These are phyloP conservation scores for Ustilago cynodontis DNA, from an alignment of 1,284 basidiomycete genomes.

Conservation along the genomic window DNA sequence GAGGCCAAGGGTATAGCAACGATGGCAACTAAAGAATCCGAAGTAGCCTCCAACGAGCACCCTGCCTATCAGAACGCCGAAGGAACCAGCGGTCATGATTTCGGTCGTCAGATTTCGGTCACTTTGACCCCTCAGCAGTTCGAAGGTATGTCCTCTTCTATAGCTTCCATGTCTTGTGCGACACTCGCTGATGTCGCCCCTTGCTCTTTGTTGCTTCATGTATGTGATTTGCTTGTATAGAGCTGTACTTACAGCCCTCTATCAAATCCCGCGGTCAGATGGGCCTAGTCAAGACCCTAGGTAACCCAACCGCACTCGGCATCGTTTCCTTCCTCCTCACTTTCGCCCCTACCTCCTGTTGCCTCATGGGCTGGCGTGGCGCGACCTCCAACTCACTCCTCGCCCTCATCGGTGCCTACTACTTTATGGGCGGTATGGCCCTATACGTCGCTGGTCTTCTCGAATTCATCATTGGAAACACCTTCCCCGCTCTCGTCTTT, in stretches of 20 bases:
- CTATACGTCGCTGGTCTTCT: conserved; percentile 37
- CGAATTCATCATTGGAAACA: conserved; percentile 58
- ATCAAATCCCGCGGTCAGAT: conserved; percentile 34
- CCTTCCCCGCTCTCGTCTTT: conserved; percentile 57
- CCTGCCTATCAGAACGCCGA: conserved; percentile 36
- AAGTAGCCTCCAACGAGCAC: conserved; percentile 41
- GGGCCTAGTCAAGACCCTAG: conserved; percentile 53
- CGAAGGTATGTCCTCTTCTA: conserved; percentile 33
- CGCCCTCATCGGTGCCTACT: conserved; percentile 41
- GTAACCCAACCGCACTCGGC: conserved; percentile 54
- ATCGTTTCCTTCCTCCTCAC: conserved; percentile 59
- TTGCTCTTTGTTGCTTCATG: too few relatives aligned
- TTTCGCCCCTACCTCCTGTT: conserved; percentile 45
- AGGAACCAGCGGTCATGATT: conserved; percentile 36
- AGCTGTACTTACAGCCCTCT: conserved; percentile 54
- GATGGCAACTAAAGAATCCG: conserved; percentile 47
- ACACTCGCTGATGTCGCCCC: too few relatives aligned
- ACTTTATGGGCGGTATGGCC: conserved; percentile 46
- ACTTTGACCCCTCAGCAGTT: conserved; percentile 55
- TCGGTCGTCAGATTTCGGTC: conserved; percentile 56
- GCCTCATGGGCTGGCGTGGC: conserved; percentile 57
- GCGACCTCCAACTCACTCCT: conserved; percentile 44
- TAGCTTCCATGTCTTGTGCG: too few relatives aligned
- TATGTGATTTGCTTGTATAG: conserved; percentile 2
- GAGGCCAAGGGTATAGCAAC: neutral